A percentile compares a stretch with the other conserved stretches of the same genome.
phyloP scores from a whole-genome alignment of 345 rosid genomes.

The Rhodamnia rubescens region DNA sequence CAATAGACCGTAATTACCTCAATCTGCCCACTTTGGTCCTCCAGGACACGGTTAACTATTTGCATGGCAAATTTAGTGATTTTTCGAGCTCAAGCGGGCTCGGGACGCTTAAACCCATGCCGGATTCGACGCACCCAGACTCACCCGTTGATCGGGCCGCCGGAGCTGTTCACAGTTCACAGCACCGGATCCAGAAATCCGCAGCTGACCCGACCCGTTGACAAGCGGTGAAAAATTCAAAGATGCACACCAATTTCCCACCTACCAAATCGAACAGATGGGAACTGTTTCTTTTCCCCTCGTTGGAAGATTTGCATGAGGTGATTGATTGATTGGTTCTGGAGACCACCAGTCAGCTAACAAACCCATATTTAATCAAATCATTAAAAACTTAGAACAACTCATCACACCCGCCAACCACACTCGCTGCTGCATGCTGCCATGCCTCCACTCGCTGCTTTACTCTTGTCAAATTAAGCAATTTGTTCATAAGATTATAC shows the following conservation, averaged over 20 bases:
- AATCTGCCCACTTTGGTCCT: not conserved
- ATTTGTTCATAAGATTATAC: not conserved
- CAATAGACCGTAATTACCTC: not conserved
- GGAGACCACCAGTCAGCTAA: not conserved
- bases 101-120: not conserved
- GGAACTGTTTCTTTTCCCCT: not conserved
- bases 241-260: not conserved
- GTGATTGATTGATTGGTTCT: not conserved
- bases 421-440: not conserved
- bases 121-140: not conserved
- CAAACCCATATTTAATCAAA: not conserved
- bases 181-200: not conserved
- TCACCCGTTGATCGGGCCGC: not conserved
- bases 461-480: not conserved
- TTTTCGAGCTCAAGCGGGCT: not conserved
- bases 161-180: not conserved
- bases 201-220: not conserved
- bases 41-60: not conserved
- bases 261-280: not conserved
- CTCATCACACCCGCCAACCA: not conserved
- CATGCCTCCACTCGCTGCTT: not conserved
- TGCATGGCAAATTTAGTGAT: not conserved
- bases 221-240: not conserved
- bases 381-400: not conserved
- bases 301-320: not conserved